Evolutionary conservation across 2,329 filamentous ascomycete genomes (phyloP), one percentile per base, ranked within the genome.

Genomic region (Pseudocercospora macadamiae): DNA sequence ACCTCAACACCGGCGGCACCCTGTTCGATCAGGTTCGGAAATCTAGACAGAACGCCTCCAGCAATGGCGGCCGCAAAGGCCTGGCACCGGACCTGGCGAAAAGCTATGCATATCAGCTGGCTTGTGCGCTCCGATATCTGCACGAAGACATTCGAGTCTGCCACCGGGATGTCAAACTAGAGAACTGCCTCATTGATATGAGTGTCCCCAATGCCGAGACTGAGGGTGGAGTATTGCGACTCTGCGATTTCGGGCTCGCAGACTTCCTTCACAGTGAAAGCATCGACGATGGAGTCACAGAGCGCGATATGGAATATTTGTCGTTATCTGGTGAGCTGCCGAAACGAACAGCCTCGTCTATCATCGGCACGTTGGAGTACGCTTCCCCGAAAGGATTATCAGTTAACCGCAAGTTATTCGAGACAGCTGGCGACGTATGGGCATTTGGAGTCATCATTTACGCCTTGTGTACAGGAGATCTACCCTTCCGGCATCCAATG

Each of bases 191-290:
- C 2, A 67, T 89, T 32, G 84, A 88, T 65, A 80, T 83, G 63
- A 75, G 80, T 16, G 75, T 75, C 4, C 74, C 77, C 3, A 70
- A 79, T 6, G 78, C 80, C 4, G 78, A 78, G 8, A 72, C 71
- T 0, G 76, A 82, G 34, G 79, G 82, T 14, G 85, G 84, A 7
- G 81, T 82, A 32, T 68, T 89, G 5, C 80, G 87, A 3, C 78
- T 89, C 4, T 88, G 86, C 71, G 86, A 89, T 69, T 89, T 89
- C 68, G 86, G 86, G 48, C 86, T 89, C 77, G 85, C 86, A 10
- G 86, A 89, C 69, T 89, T 86, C 76, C 80, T 88, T 63, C 79
- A 80, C 19, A 81, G 77, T 56, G 84, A 86, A 60, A 66, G 59
- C 54, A 63, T 65, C 34, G 65, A 68, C 52, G 58, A 60, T 19